Evolutionary conservation across 345 rosid species (phyloP).

Genomic region (Pseudoturritis turrita): DNA sequence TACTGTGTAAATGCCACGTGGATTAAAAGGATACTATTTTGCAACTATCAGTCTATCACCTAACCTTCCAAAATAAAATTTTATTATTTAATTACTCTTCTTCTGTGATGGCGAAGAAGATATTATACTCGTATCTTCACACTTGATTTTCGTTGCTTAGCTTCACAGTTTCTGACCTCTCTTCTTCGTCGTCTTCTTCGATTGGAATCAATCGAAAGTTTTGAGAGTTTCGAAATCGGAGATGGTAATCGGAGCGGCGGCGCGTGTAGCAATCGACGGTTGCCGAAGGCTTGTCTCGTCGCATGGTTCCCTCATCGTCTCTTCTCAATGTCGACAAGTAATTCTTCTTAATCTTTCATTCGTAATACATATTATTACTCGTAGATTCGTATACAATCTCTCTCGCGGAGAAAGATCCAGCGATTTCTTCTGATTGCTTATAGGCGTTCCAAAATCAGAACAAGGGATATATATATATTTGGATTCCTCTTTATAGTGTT

Average conservation of each 20-base stretch:
- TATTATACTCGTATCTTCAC: neutral
- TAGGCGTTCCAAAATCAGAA: neutral
- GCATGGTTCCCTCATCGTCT: slow-evolving; percentile 8
- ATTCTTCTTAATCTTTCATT: neutral
- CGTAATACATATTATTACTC: neutral
- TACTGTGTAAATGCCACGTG: neutral
- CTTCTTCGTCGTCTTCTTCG: slow-evolving; percentile 4
- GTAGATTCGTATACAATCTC: neutral
- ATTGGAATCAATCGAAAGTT: neutral
- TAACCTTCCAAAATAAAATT: no score
- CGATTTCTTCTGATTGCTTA: slow-evolving; percentile 7
- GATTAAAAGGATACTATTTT: no score
- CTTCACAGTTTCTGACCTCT: slow-evolving; percentile 8
- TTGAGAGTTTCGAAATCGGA: neutral
- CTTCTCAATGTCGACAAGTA: slow-evolving; percentile 31
- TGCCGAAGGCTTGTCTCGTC: slow-evolving; percentile 18
- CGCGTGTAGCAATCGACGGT: slow-evolving; percentile 30
- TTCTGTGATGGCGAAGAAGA: neutral
- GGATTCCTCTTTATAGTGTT: neutral
- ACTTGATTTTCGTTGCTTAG: neutral
- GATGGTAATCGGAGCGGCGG: slow-evolving; percentile 31
- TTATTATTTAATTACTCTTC: neutral
- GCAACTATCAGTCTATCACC: no score
- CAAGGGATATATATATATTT: neutral
- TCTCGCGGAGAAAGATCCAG: neutral